Base-by-base conservation (phyloP, 1,284 basidiomycete species). In the Rhodotorula sp. region DNA sequence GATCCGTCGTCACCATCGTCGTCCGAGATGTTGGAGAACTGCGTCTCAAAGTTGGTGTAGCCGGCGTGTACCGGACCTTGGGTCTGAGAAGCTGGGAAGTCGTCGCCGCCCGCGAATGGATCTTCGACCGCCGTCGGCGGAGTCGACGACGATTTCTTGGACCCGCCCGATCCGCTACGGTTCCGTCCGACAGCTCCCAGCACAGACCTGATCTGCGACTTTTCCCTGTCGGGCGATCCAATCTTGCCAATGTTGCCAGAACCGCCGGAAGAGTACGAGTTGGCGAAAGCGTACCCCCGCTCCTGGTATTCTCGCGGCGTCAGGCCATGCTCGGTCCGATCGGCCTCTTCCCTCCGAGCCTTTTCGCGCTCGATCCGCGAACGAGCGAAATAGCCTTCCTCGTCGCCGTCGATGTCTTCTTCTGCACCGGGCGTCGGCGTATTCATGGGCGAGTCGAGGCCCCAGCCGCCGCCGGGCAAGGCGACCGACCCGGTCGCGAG, bases 401-500 rank as follows among this genome's bases (percentile, higher is more conserved):
- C 69, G n/a, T 64, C 60, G 26, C 56, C 48, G 59, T 45, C 37
- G 14, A 48, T 48, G 24, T 53, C 57, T 15, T 57, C 54, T n/a
- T 51, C 29, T n/a, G 26, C n/a, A 18, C 17, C 15, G 30, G 33
- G 51, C 29, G 48, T 14, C 33, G 33, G 46, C 29, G 53, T 78
- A 20, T 62, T 44, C 51, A 62, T 53, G 3, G 62, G 62, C 18
- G 62, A 62, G 53, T 55, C 53, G 62, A 53, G 53, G 3, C 37
- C 42, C 62, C 62, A 62, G 22, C 62, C 62, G 12, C 62, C 62
- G 62, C 62, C 62, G 44, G 62, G 62, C 26, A 62, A 79, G 69
- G 80, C 82, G 71, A 79, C 79, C 26, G 73, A 72, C 58, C 79
- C 73, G 61, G 76, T 69, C 26, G 64, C 64, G 22, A 71, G 56